A percentile compares a stretch with the other conserved stretches of the same genome.
Evolutionary conservation across 176 grass and related monocot species (phyloP).

Genomic region (Carex scoparia): DNA sequence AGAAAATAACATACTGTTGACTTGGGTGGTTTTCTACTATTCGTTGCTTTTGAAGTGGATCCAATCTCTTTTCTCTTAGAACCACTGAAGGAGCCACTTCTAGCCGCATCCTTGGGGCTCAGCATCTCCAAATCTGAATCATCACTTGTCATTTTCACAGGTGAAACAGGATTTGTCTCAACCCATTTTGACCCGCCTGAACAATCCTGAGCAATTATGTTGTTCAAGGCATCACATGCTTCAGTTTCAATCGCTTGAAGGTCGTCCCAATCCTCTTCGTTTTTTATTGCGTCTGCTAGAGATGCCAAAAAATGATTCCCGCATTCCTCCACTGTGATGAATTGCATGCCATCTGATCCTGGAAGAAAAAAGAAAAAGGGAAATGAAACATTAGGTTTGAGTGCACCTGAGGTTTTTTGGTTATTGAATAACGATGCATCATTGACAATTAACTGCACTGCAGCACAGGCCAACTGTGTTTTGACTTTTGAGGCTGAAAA

Average conservation of each 20-base stretch:
- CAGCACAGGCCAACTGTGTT: background rate
- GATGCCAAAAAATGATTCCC: conserved; percentile 64
- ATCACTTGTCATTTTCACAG: conserved; percentile 16
- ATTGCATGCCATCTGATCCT: conserved; percentile 54
- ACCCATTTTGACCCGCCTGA: conserved; percentile 24
- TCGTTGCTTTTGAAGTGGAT: conserved; percentile 18
- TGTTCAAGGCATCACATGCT: conserved; percentile 68
- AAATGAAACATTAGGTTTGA: background rate
- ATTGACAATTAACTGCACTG: background rate
- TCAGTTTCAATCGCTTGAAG: conserved; percentile 70
- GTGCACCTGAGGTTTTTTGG: background rate
- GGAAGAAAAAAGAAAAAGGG: conserved; percentile 3
- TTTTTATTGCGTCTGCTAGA: conserved; percentile 51
- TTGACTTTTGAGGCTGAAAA: too few relatives aligned
- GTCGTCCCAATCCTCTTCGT: conserved; percentile 75
- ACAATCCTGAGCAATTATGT: conserved; percentile 44
- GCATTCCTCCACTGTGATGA: conserved; percentile 69
- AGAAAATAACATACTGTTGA: conserved; percentile 9
- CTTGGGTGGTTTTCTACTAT: background rate
- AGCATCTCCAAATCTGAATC: conserved; percentile 54
- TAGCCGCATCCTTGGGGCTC: conserved; percentile 12
- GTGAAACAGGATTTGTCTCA: background rate
- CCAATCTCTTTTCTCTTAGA: conserved; percentile 8
- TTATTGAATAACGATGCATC: background rate
- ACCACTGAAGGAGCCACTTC: conserved; percentile 16